Conservation (phyloP, 2,329 filamentous ascomycete species). For the Ceratocystis variospora region DNA sequence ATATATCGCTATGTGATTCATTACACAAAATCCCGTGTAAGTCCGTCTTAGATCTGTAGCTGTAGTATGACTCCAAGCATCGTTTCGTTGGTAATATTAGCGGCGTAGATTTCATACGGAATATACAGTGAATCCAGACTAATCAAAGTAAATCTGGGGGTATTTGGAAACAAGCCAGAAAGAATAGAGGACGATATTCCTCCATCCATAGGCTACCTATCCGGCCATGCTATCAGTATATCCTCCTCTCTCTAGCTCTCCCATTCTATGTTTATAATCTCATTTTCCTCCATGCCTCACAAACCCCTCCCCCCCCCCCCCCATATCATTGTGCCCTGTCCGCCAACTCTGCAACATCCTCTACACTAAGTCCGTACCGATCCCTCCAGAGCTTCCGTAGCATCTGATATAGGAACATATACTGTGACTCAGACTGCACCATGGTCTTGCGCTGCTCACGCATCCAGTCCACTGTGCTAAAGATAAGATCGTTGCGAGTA, state of each 20-base stretch:
- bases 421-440: constrained; percentile 83
- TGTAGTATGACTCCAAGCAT: not conserved
- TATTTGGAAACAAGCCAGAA: not conserved
- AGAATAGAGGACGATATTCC: not conserved
- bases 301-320: too few relatives aligned
- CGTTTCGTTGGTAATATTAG: not conserved
- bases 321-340: not conserved
- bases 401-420: constrained; percentile 77
- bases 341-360: constrained; percentile 10
- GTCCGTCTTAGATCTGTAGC: not conserved
- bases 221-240: not conserved
- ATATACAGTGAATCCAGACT: not conserved
- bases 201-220: not conserved
- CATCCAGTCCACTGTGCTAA: constrained; percentile 63
- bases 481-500: constrained; percentile 44
- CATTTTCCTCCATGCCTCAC: not conserved
- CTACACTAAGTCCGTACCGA: constrained; percentile 34
- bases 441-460: constrained; percentile 84
- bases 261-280: not conserved
- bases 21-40: not conserved
- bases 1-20: not conserved
- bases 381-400: constrained; percentile 61
- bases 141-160: not conserved
- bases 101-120: not conserved
- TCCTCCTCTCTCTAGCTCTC: not conserved